Base-by-base conservation (phyloP, 495 filamentous ascomycete species). In the Talaromyces thailandensis region DNA sequence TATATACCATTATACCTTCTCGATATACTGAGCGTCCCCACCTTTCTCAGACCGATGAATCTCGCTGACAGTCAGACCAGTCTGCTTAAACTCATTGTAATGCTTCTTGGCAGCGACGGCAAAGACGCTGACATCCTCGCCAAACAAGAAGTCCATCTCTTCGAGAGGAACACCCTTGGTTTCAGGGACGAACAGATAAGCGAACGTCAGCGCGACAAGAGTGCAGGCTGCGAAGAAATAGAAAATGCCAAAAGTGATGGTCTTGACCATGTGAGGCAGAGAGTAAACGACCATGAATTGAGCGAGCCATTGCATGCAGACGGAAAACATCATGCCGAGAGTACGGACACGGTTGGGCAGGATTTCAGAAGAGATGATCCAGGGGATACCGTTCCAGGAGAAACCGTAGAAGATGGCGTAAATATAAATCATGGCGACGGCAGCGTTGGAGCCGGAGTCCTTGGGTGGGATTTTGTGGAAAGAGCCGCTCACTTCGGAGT, bases 321-420 rank as follows among this genome's bases (percentile, higher is more conserved):
- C 82, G 23, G 76, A 75, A 53, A 85, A 69, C 2, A 75, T 76
- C 7, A 81, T 76, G 52, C 76, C 75, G 24, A 84, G 68, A 14
- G 80, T 77, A 1, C 82, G 73, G 14, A 85, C 79, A 16, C 79
- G 75, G 11, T 56, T n/a, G 31, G 64, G 65, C 23, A 67, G 67
- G 11, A 67, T 68, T 58, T 83, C 81, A 40, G 79, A 74, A 67
- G 79, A 79, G 62, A 82, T 65, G 32, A 84, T 76, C 80, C 82
- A 85, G 0, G 82, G 79, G 2, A 80, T 78, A 8, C 84, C 84
- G 64, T 86, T 86, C 84, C 85, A 87, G 2, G 80, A 80, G 0
- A 84, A 79, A 1, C 83, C 82, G 66, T 86, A 88, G 72, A 84
- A 86, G 8, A 82, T 78, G 4, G 86, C 87, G 76, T 85, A 89